A percentile compares a stretch with the other conserved stretches of the same genome.
phyloP scores from a whole-genome alignment of 129 eudicot species.

The Saposhnikovia divaricata region DNA sequence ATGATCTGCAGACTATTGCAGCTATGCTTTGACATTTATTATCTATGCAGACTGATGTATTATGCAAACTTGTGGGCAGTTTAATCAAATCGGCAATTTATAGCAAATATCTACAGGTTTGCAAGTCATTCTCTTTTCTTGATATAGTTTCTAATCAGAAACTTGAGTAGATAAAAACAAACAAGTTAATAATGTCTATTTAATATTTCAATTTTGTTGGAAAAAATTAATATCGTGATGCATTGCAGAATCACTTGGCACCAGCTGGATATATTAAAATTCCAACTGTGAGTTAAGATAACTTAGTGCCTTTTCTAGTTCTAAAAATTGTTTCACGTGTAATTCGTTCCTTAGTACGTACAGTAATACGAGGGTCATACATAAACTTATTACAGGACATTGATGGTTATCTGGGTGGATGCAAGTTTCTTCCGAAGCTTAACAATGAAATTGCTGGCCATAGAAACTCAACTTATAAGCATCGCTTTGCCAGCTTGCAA shows the following conservation, averaged over 20 bases:
- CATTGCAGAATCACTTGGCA: constrained; percentile 70
- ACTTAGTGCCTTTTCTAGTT: neutral
- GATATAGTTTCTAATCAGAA: neutral
- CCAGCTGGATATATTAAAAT: constrained; percentile 73
- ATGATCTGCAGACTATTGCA: neutral
- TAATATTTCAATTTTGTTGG: neutral
- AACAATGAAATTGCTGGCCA: constrained; percentile 48
- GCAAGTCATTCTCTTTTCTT: constrained; percentile 4
- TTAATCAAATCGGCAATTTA: constrained; percentile 54
- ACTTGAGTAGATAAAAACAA: neutral
- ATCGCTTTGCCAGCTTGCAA: constrained; percentile 65
- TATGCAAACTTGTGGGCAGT: constrained; percentile 52
- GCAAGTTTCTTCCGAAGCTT: constrained; percentile 65
- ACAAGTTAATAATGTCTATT: neutral
- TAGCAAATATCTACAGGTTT: constrained; percentile 55
- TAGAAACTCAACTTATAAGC: constrained; percentile 62
- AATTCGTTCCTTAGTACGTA: neutral
- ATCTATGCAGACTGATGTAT: constrained; percentile 44
- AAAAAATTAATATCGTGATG: neutral
- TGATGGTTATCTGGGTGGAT: constrained; percentile 42
- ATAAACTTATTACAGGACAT: constrained; percentile 35
- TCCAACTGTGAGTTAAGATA: constrained; percentile 60
- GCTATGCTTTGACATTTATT: constrained; percentile 4
- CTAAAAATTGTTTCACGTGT: neutral
- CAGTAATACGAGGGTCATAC: neutral